Base-by-base conservation (phyloP, 495 filamentous ascomycete species). In the Hypoxylon rickii region DNA sequence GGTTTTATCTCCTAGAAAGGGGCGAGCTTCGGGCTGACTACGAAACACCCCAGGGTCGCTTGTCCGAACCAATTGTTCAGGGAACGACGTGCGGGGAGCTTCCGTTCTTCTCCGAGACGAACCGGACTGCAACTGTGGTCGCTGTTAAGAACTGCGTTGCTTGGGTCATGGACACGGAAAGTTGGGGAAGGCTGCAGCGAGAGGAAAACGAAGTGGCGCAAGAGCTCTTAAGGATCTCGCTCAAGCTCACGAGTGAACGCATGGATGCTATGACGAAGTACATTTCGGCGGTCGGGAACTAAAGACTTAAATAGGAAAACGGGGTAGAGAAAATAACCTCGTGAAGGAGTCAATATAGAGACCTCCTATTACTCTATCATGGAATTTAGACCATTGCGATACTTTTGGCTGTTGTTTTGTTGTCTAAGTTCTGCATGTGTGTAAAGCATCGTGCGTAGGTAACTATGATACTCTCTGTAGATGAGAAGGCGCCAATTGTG, bases 31-130 rank as follows among this genome's bases (percentile, higher is more conserved):
- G 91, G 29, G 90, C 86, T 0, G 91, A 94, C 59, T 98, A 97
- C 66, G 82, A 93, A 24, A 78, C 92, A 13, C 90, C 93, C 1
- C 94, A 97, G 68, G 94, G 95, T 3, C 80, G 82, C 58, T 89
- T 90, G 62, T 92, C 85, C 40, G 94, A 98, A 67, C 87, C 90
- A 55, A 96, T 98, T 34, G 89, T 97, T 2, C 90, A 91, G 6
- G 94, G 94, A 17, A 92, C 93, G 18, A 96, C 94, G 7, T 97
- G 93, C 65, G 94, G 94, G 19, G 94, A 98, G 72, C 72, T 97
- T 45, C 94, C 94, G 0, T 98, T 98, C 76, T 98, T 98, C 72
- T 88, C 86, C 12, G 88, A 90, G 63, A 96, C 92, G 0, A 80
- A 83, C 20, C 81, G 94, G 31, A 97, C 91, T 4, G 90, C 90